phyloP scores from a whole-genome alignment of 805 yeast species.

The Candida piceae region DNA sequence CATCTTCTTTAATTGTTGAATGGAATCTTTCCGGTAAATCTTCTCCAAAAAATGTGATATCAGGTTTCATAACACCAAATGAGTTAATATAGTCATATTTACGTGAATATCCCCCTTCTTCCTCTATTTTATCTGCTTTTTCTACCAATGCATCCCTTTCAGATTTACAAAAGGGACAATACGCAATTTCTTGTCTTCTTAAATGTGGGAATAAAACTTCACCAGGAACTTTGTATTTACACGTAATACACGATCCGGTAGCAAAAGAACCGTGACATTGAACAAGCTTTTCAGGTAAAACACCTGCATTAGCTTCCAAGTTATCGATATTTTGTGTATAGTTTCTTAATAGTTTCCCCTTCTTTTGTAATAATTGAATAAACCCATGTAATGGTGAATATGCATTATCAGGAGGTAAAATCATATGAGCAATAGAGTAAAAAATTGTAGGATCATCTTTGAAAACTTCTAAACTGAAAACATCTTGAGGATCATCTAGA shows the following conservation, averaged over 20 bases:
- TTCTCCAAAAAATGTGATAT: slow-evolving; percentile 89
- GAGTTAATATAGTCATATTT: slow-evolving; percentile 37
- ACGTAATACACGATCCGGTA: slow-evolving; percentile 76
- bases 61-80: slow-evolving; percentile 85
- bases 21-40: slow-evolving; percentile 70
- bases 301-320: slow-evolving; percentile 76
- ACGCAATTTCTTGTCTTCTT: slow-evolving; percentile 54
- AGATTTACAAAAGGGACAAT: slow-evolving; percentile 62
- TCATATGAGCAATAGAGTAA: slow-evolving; percentile 80
- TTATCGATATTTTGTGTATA: slow-evolving; percentile 92
- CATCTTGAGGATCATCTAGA: slow-evolving; percentile 84
- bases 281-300: slow-evolving; percentile 57
- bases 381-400: slow-evolving; percentile 81
- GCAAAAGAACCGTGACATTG: slow-evolving; percentile 96
- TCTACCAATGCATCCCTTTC: slow-evolving; percentile 32
- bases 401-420: slow-evolving; percentile 64
- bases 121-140: slow-evolving; percentile 28
- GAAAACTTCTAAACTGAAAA: slow-evolving; percentile 71
- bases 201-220: slow-evolving; percentile 57
- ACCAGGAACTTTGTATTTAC: slow-evolving; percentile 65
- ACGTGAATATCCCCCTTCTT: slow-evolving; percentile 26
- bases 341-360: slow-evolving; percentile 72
- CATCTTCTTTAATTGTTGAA: slow-evolving; percentile 51
- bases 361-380: slow-evolving; percentile 66
- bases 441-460: slow-evolving; percentile 72